Conservation (phyloP, 2,329 filamentous ascomycete genomes). For the Hypoxylon sp. region DNA sequence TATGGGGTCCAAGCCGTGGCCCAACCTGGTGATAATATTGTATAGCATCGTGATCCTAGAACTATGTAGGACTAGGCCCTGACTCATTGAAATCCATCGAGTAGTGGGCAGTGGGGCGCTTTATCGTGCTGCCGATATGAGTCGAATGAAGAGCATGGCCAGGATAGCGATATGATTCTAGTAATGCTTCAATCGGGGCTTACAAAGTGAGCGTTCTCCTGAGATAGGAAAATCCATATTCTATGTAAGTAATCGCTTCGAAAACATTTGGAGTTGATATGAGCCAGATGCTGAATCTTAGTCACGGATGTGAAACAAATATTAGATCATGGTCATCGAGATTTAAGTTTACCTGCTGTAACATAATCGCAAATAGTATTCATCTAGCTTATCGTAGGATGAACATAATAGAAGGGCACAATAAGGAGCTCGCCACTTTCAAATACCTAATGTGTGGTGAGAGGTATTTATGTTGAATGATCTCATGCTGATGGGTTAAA, state of each 20-base stretch:
- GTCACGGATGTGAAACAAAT: background rate
- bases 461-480: background rate
- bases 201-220: background rate
- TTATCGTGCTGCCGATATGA: background rate
- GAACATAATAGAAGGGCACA: too few species aligned
- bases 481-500: background rate
- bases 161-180: background rate
- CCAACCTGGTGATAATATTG: background rate
- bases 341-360: background rate
- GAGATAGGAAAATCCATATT: background rate
- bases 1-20: background rate
- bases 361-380: background rate
- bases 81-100: background rate
- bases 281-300: background rate
- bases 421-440: too few species aligned
- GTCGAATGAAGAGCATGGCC: background rate
- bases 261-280: background rate
- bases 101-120: background rate
- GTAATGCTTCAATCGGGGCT: background rate
- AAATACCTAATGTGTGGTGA: too few species aligned
- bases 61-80: background rate
- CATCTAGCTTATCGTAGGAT: background rate
- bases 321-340: background rate
- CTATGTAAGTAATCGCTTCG: background rate
- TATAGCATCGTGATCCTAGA: background rate